Evolutionary conservation across 163 green algal genomes (phyloP), one percentile per base, ranked within the genome.

Genomic region (Coccomyxa subellipsoidea): DNA sequence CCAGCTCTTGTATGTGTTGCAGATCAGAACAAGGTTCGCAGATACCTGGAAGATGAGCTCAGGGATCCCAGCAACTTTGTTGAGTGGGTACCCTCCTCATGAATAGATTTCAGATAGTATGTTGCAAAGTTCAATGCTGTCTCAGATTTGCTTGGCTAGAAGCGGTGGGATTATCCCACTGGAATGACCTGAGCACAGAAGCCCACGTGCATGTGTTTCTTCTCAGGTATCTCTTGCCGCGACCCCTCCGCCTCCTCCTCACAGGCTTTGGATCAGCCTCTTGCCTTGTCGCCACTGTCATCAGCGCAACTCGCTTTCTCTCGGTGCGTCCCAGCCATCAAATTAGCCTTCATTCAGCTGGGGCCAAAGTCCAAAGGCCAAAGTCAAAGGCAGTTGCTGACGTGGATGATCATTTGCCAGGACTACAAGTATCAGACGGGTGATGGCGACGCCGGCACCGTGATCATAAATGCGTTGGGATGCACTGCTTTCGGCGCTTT

Each of bases 31-130:
- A 59, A 59, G 47, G 47, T 59, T 8, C 47, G 47, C 47, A 66
- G 86, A 0, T 73, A 77, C 34, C 35, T 91, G 35, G 89, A 93
- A 78, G 85, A 93, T 77, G 89, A 93, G 47, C 84, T 93, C 27
- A 69, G 85, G 7, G 89, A 93, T 76, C 88, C 89, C 4, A 87
- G 85, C 37, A 91, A 90, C 69, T 90, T 90, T 38, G 32, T 92
- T 0, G 89, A 92, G 85, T 89, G 76, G 80, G 79, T 47, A 9
- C 31, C 25, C 29, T 10, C 37, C 37, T 32, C 7, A 69, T 36
- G 1, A 69, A 29, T 3, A 77, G 8, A 38, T 2, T 38, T 77
- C 2, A 8, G 12, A 5, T 39, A 39, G 32, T 47, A 31, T 34
- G 4, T 25, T 53, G 2, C 66, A 34, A n/a, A 35, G n/a, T 18